phyloP scores from a whole-genome alignment of 164 flowering plant genomes.

The Dillenia suffruticosa region DNA sequence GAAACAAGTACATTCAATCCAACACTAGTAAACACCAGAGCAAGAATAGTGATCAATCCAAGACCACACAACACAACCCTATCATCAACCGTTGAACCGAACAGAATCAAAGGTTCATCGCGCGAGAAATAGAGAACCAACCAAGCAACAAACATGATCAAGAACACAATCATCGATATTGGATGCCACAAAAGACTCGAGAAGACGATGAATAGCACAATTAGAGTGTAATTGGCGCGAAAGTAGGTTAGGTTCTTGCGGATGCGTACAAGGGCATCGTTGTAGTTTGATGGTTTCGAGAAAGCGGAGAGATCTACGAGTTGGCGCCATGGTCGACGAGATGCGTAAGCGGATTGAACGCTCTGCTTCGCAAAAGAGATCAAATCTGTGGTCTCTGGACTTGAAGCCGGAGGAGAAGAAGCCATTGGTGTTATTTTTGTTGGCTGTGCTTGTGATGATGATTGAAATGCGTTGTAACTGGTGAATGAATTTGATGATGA shows the following conservation, averaged over 20 bases:
- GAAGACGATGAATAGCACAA: conserved; percentile 18
- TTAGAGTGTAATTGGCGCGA: conserved; percentile 29
- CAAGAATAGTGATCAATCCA: conserved; percentile 20
- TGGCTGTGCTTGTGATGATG: no score
- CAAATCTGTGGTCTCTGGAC: not conserved
- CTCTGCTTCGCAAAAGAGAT: not conserved
- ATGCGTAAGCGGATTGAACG: conserved; percentile 11
- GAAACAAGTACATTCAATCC: conserved; percentile 24
- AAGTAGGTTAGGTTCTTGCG: conserved; percentile 24
- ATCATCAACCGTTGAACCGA: conserved; percentile 14
- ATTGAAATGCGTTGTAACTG: no score
- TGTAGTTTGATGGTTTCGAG: conserved; percentile 21
- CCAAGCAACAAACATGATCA: conserved; percentile 17
- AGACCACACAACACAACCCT: conserved; percentile 17
- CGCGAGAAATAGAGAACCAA: conserved; percentile 21
- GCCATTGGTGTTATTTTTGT: no score
- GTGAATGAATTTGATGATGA: no score
- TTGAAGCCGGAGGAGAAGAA: not conserved
- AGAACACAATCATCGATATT: conserved; percentile 24
- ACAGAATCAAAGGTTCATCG: conserved; percentile 18
- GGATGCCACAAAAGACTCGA: conserved; percentile 30
- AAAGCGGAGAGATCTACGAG: conserved; percentile 25
- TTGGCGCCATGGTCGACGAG: conserved; percentile 52
- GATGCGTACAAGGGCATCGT: conserved; percentile 21
- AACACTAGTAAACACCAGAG: conserved; percentile 21